phyloP scores from a whole-genome alignment of 495 filamentous ascomycete species.

The Recurvomyces mirabilis region DNA sequence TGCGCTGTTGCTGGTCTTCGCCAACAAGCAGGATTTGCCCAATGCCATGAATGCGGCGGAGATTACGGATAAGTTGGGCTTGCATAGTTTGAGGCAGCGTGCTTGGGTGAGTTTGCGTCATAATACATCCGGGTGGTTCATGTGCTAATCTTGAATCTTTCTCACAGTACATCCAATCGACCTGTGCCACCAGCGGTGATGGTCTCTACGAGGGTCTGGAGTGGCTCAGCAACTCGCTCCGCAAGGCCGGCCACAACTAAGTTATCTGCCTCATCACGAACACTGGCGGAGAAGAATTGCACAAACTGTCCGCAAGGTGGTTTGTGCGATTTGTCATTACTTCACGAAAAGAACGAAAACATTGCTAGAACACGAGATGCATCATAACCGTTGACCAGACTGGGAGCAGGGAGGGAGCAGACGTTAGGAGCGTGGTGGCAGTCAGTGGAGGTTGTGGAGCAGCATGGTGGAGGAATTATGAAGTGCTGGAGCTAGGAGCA shows the following conservation, averaged over 20 bases:
- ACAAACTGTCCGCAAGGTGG: slow-evolving; percentile 3
- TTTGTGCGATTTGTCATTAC: neutral
- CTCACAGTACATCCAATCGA: slow-evolving; percentile 94
- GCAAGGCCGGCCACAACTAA: slow-evolving; percentile 80
- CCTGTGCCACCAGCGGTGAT: slow-evolving; percentile 97
- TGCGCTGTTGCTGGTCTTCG: slow-evolving; percentile 93
- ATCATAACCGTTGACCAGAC: neutral
- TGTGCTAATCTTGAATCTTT: too few relatives aligned
- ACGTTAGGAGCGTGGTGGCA: neutral
- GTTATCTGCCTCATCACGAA: neutral
- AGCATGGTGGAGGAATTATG: too few relatives aligned
- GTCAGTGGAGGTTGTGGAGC: neutral
- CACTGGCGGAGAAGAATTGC: neutral
- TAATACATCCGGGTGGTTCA: too few relatives aligned
- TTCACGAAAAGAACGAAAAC: neutral
- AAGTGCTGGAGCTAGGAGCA: too few relatives aligned
- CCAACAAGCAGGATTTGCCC: slow-evolving; percentile 99
- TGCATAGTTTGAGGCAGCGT: slow-evolving; percentile 94
- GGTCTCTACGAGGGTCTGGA: slow-evolving; percentile 99
- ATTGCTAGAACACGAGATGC: neutral
- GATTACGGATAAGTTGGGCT: slow-evolving; percentile 98
- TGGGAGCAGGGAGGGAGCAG: neutral
- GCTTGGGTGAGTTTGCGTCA: slow-evolving; percentile 95
- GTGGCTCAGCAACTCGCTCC: slow-evolving; percentile 93
- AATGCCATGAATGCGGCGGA: slow-evolving; percentile 99